Evolutionary conservation across 495 filamentous ascomycete species (phyloP), one percentile per base, ranked within the genome.

Genomic region (Cercophora samala): DNA sequence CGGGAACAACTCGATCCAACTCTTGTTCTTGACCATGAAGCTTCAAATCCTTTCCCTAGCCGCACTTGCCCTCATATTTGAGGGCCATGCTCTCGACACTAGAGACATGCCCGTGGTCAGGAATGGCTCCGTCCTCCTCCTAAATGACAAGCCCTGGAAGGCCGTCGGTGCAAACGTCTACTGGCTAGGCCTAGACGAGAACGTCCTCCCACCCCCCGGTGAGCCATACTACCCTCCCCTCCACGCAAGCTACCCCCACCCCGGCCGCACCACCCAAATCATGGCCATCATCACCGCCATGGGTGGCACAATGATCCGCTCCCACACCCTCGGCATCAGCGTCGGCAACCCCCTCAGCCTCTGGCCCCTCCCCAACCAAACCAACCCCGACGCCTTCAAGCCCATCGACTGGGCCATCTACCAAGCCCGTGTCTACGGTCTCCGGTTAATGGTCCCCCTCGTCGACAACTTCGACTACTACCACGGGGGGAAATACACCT

Each of bases 161-260:
- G 82, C 80, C 1, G 79, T 80, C 52, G 84, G 83, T 0, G 79
- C 81, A 8, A 87, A 87, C 66, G 77, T 86, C 8, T 87, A 87
- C 73, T 86, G 84, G 84, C 77, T 86, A 22, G 84, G 84, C 1
- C 78, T 87, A 0, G 84, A 87, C 68, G 83, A 87, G 75, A 86
- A 87, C 70, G 83, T 87, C 22, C 76, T 75, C 6, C 84, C 83
- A 1, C 79, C 83, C 0, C 66, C 75, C 0, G 82, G 78, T 8
- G 74, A 81, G 66, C 83, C 84, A 5, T 86, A 76, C 70, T 83
- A 86, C 64, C 78, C 79, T 0, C 77, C 78, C 4, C 75, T 72
- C 54, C 81, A 81, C 21, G 79, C 83, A 22, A 82, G 79, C 65
- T 87, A 86, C 66, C 84, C 84, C n/a, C 82, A 79, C 51, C 78